phyloP scores from a whole-genome alignment of 495 filamentous ascomycete species.

The Neurospora sp. region DNA sequence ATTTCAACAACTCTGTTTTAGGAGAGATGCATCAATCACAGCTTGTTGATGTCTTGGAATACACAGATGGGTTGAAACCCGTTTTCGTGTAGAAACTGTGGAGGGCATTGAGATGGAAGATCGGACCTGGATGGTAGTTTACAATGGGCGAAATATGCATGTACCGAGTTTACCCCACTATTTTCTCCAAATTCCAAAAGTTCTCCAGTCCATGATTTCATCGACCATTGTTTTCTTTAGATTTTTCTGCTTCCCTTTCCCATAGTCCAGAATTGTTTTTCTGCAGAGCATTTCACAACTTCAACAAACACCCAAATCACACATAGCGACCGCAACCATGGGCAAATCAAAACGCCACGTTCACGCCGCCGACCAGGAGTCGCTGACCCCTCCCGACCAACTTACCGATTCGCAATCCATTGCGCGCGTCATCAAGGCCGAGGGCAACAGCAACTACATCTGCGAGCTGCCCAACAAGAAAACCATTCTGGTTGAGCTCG shows the following conservation, averaged over 20 bases:
- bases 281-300: background rate
- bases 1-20: too few species aligned
- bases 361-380: slow-evolving; percentile 62
- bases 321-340: slow-evolving; percentile 37
- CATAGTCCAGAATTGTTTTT: background rate
- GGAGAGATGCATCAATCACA: too few species aligned
- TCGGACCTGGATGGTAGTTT: background rate
- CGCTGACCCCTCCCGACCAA: slow-evolving; percentile 57
- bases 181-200: background rate
- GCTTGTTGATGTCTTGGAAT: too few species aligned
- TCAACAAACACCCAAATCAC: background rate
- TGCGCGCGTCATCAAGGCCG: slow-evolving; percentile 63
- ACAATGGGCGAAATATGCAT: background rate
- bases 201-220: background rate
- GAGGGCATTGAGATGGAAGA: background rate
- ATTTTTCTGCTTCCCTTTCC: background rate
- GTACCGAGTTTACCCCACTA: background rate
- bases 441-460: slow-evolving; percentile 79
- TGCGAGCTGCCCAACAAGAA: slow-evolving; percentile 51
- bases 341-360: slow-evolving; percentile 64
- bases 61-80: too few species aligned
- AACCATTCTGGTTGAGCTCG: slow-evolving; percentile 63
- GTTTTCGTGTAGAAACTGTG: background rate
- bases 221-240: background rate
- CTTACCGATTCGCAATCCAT: slow-evolving; percentile 57